A percentile compares a stretch with the other conserved stretches of the same genome.
Evolutionary conservation across 2,329 filamentous ascomycete genomes (phyloP).

Genomic region (Graphilbum fragrans): DNA sequence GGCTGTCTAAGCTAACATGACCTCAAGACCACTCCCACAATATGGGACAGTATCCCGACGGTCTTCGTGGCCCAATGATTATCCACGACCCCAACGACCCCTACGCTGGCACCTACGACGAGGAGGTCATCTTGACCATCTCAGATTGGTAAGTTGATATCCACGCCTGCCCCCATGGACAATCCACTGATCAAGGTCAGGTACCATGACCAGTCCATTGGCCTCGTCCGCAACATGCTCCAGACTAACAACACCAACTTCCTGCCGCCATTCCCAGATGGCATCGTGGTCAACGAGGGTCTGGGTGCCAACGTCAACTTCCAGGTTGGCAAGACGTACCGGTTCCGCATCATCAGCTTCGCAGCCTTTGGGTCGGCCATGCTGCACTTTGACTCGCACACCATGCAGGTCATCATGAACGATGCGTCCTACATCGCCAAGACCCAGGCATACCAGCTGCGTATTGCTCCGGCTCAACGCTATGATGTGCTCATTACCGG

Average conservation of each 20-base stretch:
- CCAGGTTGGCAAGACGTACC: slow-evolving; percentile 30
- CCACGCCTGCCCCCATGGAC: not conserved
- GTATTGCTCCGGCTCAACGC: slow-evolving; percentile 29
- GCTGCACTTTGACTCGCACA: slow-evolving; percentile 29
- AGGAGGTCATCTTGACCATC: slow-evolving; percentile 45
- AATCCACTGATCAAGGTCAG: slow-evolving; percentile 11
- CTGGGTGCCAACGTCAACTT: slow-evolving; percentile 22
- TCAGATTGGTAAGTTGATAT: slow-evolving; percentile 22
- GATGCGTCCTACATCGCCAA: slow-evolving; percentile 28
- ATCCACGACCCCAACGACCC: slow-evolving; percentile 45
- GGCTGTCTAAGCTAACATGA: too few relatives aligned
- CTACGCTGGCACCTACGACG: slow-evolving; percentile 39
- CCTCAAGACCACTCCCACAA: slow-evolving; percentile 47
- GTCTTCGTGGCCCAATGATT: slow-evolving; percentile 49
- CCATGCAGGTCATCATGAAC: slow-evolving; percentile 32
- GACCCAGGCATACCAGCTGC: slow-evolving; percentile 23
- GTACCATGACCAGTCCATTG: slow-evolving; percentile 28
- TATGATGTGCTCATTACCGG: slow-evolving; percentile 29
- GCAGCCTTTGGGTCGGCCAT: slow-evolving; percentile 29
- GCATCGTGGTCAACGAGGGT: slow-evolving; percentile 31
- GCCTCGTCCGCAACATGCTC: slow-evolving; percentile 26
- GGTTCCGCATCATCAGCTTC: slow-evolving; percentile 33
- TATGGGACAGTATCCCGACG: slow-evolving; percentile 54
- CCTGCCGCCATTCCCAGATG: slow-evolving; percentile 27
- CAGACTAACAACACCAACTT: slow-evolving; percentile 24